Evolutionary conservation across 495 filamentous ascomycete genomes (phyloP).

Genomic region (Evernia prunastri): DNA sequence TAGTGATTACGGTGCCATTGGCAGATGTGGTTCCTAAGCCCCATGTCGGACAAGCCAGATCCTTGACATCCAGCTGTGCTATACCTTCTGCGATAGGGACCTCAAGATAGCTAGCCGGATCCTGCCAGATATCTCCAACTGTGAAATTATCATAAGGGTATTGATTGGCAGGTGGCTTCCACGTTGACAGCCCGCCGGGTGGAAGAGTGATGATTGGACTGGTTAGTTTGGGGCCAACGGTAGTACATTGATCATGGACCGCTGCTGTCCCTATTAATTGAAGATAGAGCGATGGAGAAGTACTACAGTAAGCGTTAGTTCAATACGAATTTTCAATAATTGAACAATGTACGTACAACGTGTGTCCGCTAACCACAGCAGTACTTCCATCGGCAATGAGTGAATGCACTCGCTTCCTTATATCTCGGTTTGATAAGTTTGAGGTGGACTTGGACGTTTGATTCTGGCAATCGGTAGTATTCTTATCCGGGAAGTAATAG

Average conservation of each 20-base stretch:
- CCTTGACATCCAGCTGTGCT: background rate
- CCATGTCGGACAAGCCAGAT: conserved; percentile 10
- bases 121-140: background rate
- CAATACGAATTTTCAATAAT: too few relatives aligned
- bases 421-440: background rate
- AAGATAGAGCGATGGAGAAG: conserved; percentile 21
- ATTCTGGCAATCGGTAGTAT: background rate
- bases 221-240: background rate
- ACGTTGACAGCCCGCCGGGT: conserved; percentile 12
- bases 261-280: conserved; percentile 5
- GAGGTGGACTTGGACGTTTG: conserved; percentile 4
- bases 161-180: background rate
- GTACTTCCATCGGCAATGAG: conserved; percentile 1
- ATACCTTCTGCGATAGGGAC: too few relatives aligned
- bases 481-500: conserved; percentile 10
- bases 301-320: conserved; percentile 7
- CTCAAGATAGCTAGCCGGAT: background rate
- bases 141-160: background rate
- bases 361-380: too few relatives aligned
- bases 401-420: conserved; percentile 3
- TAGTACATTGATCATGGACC: conserved; percentile 6
- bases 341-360: background rate
- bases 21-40: background rate
- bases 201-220: conserved; percentile 12
- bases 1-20: background rate